Evolutionary conservation across 106 monocot species (phyloP).

Genomic region (Alisma plantagoaquatica): DNA sequence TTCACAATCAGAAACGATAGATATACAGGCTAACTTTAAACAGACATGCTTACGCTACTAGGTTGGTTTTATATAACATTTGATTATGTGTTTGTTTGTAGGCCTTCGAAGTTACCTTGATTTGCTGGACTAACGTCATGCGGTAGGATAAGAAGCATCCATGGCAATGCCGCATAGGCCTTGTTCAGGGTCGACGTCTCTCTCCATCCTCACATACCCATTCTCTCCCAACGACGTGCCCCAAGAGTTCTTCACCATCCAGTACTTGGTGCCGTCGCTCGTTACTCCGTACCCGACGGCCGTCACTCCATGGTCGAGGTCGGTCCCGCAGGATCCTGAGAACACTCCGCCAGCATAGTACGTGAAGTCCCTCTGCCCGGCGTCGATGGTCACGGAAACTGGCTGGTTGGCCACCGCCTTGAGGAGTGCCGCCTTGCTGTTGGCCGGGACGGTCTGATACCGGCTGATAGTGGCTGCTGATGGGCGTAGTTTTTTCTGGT

Average conservation of each 20-base stretch:
- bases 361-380: slow-evolving; percentile 32
- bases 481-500: not conserved
- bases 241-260: no score
- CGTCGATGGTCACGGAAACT: slow-evolving; percentile 44
- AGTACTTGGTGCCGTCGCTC: no score
- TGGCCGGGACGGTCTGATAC: slow-evolving; percentile 23
- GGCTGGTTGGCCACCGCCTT: slow-evolving; percentile 47
- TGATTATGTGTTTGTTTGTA: no score
- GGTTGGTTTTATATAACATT: no score
- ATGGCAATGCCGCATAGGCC: slow-evolving; percentile 5
- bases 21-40: no score
- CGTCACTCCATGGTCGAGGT: not conserved
- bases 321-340: slow-evolving; percentile 4
- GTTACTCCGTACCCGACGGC: no score
- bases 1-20: no score
- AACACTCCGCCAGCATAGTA: slow-evolving; percentile 11
- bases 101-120: no score
- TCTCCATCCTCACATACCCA: slow-evolving; percentile 2
- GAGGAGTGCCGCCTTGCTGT: slow-evolving; percentile 18
- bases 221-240: slow-evolving; percentile 2
- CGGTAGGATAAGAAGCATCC: not conserved
- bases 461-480: not conserved
- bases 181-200: not conserved
- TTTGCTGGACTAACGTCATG: no score
- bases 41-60: no score